Base-by-base conservation (phyloP, 1,284 basidiomycete genomes). In the Trametes polyzona region DNA sequence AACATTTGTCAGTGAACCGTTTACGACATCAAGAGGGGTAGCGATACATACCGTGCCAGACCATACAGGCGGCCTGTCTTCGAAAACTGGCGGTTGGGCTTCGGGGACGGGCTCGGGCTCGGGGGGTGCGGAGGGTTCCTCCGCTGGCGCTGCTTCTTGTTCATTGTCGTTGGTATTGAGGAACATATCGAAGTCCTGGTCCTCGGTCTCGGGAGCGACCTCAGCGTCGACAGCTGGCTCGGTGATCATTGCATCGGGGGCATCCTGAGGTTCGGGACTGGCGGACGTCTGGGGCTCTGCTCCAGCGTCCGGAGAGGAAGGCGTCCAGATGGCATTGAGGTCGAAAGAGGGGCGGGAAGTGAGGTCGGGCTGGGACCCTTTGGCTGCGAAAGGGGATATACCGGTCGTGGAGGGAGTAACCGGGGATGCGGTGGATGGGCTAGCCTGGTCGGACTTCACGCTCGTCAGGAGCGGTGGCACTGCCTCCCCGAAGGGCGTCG, bases 181-280 rank as follows among this genome's bases (percentile, higher is more conserved):
- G 67, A 93, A 88, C 85, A 92, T 90, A 62, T 92, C 91, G 66
- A 93, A 92, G 69, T 91, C 91, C 57, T 83, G 80, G 70, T 92
- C 88, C 44, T 87, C 83, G 5, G 85, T 80, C 56, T 78, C 82
- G 36, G 71, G 70, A 16, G 72, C 70, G n/a, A 74, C 50, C 5
- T 79, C 68, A 6, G 59, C 76, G 29, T 76, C 68, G 40, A 81
- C 78, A 4, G 68, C 61, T 10, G 73, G 70, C 12, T 78, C 79
- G 6, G 67, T 67, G 17, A 52, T 32, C 41, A 65, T 61, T 7
- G 66, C 57, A 26, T 58, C 71, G 3, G 43, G 4, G 12, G 63
- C 51, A 27, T 62, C 59, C 30, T 65, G 48, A n/a, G 73, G 72
- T 14, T 70, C 65, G 12, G 61, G 4, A 12, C 14, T 16, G 35